Evolutionary conservation across 495 filamentous ascomycete species (phyloP).

Genomic region (Podospora pseudocomata): DNA sequence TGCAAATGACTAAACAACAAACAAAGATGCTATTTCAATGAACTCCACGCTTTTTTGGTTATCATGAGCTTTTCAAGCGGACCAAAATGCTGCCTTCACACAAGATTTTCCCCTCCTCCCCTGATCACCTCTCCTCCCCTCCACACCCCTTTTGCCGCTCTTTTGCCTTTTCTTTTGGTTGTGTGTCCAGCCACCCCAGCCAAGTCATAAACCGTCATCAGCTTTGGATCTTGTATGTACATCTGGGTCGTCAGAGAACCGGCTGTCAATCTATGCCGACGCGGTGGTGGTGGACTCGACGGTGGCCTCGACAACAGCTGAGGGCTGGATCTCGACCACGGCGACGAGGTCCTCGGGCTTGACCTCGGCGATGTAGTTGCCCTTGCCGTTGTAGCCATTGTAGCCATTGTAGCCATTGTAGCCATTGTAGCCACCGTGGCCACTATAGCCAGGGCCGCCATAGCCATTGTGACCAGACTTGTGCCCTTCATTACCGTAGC

Average conservation of each 20-base stretch:
- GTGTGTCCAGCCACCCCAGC: neutral
- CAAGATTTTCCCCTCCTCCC: neutral
- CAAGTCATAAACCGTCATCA: neutral
- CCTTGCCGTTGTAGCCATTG: neutral
- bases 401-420: neutral
- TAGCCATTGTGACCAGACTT: neutral
- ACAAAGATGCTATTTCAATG: neutral
- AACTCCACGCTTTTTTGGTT: neutral
- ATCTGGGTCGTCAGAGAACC: neutral
- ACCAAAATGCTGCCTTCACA: neutral
- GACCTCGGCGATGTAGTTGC: conserved; percentile 1
- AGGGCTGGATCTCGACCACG: neutral
- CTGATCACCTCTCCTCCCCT: neutral
- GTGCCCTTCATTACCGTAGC: neutral
- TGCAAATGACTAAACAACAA: neutral
- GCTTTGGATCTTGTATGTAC: neutral
- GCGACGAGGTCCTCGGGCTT: neutral
- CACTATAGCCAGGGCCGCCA: neutral
- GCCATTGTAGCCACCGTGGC: neutral
- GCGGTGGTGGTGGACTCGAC: neutral
- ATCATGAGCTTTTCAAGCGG: neutral
- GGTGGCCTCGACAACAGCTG: neutral
- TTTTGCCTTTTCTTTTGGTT: neutral
- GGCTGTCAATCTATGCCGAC: neutral
- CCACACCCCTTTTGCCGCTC: neutral